Base-by-base conservation (phyloP, 169 alveolate genomes). In the Cryptosporidium ubiquitum region DNA sequence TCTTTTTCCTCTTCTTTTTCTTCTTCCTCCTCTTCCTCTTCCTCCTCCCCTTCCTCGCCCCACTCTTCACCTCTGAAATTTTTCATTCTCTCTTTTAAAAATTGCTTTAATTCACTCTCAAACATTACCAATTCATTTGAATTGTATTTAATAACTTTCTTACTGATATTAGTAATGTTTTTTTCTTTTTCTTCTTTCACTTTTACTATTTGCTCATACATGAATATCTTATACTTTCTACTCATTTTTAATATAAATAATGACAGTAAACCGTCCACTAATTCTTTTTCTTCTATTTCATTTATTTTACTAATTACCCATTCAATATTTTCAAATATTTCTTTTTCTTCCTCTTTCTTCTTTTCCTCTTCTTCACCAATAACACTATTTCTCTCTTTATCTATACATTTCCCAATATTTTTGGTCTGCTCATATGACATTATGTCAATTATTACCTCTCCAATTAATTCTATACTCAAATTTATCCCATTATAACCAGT, bases 401-500 rank as follows among this genome's bases (percentile, higher is more conserved):
- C 12, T 55, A 55, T 55, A 55, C 5, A 6, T 55, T 6, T 55
- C 66, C 31, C 5, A 52, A 3, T 55, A 55, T 55, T 55, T 20
- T 55, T 5, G 5, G 9, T 55, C 5, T 55, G 4, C 35, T 40
- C 57, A 42, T 16, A 33, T 16, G 47, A 26, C 12, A 70, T 47
- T 26, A 47, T 70, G 5, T 51, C 84, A 42, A 26, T 47, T 18
- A 70, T 70, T 26, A 70, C 37, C 31, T 47, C 35, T 70, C 44
- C 69, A 23, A 47, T 44, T 26, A 52, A 70, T 37, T 47, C 42
- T 5, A 29, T 73, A 51, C 31, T 55, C 29, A 35, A 35, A 73
- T 57, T 57, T 23, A 31, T 71, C 9, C 37, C 58, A 69, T 18
- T 44, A 71, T 39, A 31, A 55, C 55, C 33, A n/a, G 0, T 18